These are phyloP conservation scores for Kwoniella dejecticola DNA, from an alignment of 768 basidiomycete genomes.

Conservation along the genomic window DNA sequence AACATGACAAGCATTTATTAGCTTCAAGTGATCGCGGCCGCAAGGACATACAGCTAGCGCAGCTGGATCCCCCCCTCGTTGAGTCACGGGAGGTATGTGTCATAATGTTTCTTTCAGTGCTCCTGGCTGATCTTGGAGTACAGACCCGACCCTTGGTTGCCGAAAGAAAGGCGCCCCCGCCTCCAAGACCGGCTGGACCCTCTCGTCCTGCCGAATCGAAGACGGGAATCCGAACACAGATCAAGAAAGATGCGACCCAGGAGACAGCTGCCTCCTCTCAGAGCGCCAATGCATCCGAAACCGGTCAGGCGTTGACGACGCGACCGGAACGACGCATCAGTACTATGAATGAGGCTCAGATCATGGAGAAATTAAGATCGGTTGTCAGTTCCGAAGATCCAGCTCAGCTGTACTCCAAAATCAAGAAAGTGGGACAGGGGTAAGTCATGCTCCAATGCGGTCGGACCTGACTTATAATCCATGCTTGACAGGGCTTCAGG, in stretches of 20 bases:
- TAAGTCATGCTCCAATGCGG: slow-evolving; percentile 59
- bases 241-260: no score
- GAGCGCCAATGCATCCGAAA: slow-evolving; percentile 4
- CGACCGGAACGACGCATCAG: slow-evolving; percentile 81
- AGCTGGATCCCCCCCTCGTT: no score
- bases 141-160: slow-evolving; percentile 40
- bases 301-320: slow-evolving; percentile 17
- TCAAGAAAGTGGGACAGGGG: slow-evolving; percentile 99
- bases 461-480: neutral
- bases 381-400: slow-evolving; percentile 88
- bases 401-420: slow-evolving; percentile 86
- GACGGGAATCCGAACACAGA: no score
- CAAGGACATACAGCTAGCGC: no score
- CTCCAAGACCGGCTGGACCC: slow-evolving; percentile 34
- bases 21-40: no score
- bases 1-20: no score
- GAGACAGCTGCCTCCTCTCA: slow-evolving; percentile 5
- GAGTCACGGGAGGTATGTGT: no score
- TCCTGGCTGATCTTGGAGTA: no score
- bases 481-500: slow-evolving; percentile 75
- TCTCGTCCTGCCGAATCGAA: slow-evolving; percentile 18
- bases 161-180: slow-evolving; percentile 51
- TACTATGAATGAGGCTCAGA: slow-evolving; percentile 95
- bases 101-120: no score
- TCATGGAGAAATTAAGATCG: slow-evolving; percentile 92